Evolutionary conservation across 768 basidiomycete genomes (phyloP).

Genomic region (Gelatoporia subvermispora): DNA sequence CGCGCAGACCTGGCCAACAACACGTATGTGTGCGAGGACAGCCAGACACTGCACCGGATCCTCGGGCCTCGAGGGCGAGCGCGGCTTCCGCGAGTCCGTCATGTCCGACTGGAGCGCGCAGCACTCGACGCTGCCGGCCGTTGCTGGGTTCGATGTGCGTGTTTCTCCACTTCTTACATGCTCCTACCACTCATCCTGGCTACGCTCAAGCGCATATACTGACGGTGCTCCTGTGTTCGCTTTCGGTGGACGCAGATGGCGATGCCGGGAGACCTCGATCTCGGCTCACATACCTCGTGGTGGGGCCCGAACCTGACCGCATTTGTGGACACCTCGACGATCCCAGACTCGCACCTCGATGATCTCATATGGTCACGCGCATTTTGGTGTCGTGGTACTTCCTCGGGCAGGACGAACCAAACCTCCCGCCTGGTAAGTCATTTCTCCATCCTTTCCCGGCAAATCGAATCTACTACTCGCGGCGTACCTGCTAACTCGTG

Average conservation of each 20-base stretch:
- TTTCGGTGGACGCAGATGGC: conserved; percentile 18
- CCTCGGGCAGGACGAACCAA: conserved; percentile 47
- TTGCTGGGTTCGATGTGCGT: conserved; percentile 54
- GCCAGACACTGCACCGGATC: conserved; percentile 65
- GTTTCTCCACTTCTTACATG: neutral
- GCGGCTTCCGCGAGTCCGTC: conserved; percentile 45
- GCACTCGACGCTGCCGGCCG: conserved; percentile 50
- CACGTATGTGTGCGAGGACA: conserved; percentile 73
- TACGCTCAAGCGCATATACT: no score
- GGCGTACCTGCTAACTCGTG: no score
- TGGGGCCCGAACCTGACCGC: conserved; percentile 61
- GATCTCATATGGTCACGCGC: conserved; percentile 70
- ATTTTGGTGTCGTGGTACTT: conserved; percentile 70
- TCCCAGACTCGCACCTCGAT: conserved; percentile 55
- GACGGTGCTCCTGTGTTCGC: conserved; percentile 15
- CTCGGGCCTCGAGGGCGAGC: conserved; percentile 68
- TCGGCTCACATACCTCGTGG: conserved; percentile 43
- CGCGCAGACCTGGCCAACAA: conserved; percentile 57
- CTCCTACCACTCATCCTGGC: no score
- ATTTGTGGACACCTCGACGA: conserved; percentile 69
- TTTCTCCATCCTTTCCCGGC: neutral
- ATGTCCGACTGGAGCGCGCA: conserved; percentile 75
- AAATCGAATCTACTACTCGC: neutral
- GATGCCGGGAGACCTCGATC: conserved; percentile 55
- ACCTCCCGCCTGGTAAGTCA: conserved; percentile 40